These are phyloP conservation scores for Pichia sp. DNA, from an alignment of 1,139 yeast species.

Conservation along the genomic window DNA sequence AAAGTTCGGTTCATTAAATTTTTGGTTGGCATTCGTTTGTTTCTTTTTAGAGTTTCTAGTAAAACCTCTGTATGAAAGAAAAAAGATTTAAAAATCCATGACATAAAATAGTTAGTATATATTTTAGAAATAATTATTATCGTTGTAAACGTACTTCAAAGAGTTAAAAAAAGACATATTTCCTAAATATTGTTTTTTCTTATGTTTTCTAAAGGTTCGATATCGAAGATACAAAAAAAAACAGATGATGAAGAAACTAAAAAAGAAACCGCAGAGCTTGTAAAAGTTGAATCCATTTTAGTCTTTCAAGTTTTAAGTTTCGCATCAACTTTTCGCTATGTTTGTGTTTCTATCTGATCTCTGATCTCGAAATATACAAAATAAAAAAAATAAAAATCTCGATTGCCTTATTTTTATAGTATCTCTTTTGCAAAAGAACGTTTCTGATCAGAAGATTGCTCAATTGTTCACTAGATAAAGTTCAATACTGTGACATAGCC, in stretches of 20 bases:
- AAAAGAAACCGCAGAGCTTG: background rate
- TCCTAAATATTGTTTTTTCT: background rate
- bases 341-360: background rate
- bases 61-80: slow-evolving; percentile 41
- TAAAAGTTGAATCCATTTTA: background rate
- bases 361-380: background rate
- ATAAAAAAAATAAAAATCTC: background rate
- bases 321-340: background rate
- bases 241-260: background rate
- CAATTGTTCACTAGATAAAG: background rate
- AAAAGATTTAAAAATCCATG: background rate
- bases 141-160: slow-evolving; percentile 32
- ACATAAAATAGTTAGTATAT: background rate
- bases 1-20: slow-evolving; percentile 21
- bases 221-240: background rate
- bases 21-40: slow-evolving; percentile 22
- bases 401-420: background rate
- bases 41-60: slow-evolving; percentile 58
- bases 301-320: background rate
- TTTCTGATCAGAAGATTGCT: background rate
- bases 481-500: background rate
- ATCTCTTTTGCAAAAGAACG: background rate
- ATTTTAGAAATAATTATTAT: background rate
- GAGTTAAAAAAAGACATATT: slow-evolving; percentile 40
- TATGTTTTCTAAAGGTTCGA: background rate